Base-by-base conservation (phyloP, 495 filamentous ascomycete genomes). In the Cladorrhinum samala region DNA sequence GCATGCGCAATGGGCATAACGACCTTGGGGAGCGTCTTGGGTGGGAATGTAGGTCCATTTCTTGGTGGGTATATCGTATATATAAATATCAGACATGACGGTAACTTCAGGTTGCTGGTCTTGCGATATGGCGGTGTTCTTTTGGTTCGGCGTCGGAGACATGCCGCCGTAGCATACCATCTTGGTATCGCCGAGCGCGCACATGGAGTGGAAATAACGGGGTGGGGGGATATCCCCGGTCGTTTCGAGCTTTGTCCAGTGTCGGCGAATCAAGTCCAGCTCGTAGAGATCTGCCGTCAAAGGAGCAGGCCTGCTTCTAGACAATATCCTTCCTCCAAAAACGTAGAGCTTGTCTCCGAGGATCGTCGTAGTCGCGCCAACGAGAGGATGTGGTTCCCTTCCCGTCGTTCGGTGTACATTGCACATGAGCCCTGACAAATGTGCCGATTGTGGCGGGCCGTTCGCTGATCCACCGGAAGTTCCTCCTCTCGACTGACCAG, bases 111-210 rank as follows among this genome's bases (percentile, higher is more conserved):
- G 83, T 57, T 93, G 89, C 21, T 82, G 70, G 43, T 92, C 89
- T 55, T 80, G 76, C 0, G 77, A 69, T 46, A 71, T 58, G 47
- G 72, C 60, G 51, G 65, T 45, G 62, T 67, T 65, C 49, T 74
- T 62, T 68, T 82, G 57, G 40, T 67, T 73, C 6, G 80, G 72
- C 3, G 83, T 83, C 11, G 91, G 92, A 5, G 92, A 95, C 93
- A 98, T 98, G 43, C 93, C 93, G 42, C 93, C 93, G 71, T 96
- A 98, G 68, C 91, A 96, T 2, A 98, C 93, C 60, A 98, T 75
- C 68, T 97, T 98, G 2, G 87, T 91, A 67, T 96, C 93, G 2
- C 94, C 93, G 9, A 97, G 73, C 5, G 87, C 80, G 64, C 94
- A 97, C 58, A 96, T 85, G 54, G 88, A 95, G 71, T 98, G 93